These are phyloP conservation scores for Plasmodium ovale DNA, from an alignment of 169 alveolate genomes.

Conservation along the genomic window DNA sequence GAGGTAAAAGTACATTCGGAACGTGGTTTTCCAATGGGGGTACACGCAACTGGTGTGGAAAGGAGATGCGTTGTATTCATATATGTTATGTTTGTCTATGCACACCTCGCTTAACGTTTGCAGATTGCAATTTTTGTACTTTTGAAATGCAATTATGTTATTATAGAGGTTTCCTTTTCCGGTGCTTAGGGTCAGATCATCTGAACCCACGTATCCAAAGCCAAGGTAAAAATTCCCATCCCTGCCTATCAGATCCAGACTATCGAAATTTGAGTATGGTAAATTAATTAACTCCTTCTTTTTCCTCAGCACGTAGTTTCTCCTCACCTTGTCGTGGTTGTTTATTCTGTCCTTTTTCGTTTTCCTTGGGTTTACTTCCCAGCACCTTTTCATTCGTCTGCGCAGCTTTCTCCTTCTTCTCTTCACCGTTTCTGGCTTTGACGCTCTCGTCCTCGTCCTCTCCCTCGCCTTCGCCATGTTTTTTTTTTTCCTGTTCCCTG, in stretches of 20 bases:
- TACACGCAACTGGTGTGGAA: constrained; percentile 44
- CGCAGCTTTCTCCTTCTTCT: neutral
- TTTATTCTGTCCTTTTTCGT: constrained; percentile 14
- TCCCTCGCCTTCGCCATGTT: neutral
- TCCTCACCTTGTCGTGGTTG: constrained; percentile 70
- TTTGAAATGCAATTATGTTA: constrained; percentile 76
- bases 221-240: constrained; percentile 90
- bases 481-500: neutral
- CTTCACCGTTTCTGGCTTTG: neutral
- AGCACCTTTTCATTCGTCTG: neutral
- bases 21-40: constrained; percentile 63
- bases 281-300: constrained; percentile 75
- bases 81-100: constrained; percentile 59
- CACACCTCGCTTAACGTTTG: constrained; percentile 67
- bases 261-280: constrained; percentile 82
- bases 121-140: constrained; percentile 53
- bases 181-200: constrained; percentile 78
- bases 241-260: constrained; percentile 88
- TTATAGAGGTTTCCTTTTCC: constrained; percentile 86
- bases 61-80: constrained; percentile 66
- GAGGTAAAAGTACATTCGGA: constrained; percentile 51
- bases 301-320: constrained; percentile 55
- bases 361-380: neutral
- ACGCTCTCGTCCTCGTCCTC: neutral
- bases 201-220: constrained; percentile 87